Evolutionary conservation across 768 basidiomycete species (phyloP), one percentile per base, ranked within the genome.

Genomic region (Phanerodontia chrysosporium): DNA sequence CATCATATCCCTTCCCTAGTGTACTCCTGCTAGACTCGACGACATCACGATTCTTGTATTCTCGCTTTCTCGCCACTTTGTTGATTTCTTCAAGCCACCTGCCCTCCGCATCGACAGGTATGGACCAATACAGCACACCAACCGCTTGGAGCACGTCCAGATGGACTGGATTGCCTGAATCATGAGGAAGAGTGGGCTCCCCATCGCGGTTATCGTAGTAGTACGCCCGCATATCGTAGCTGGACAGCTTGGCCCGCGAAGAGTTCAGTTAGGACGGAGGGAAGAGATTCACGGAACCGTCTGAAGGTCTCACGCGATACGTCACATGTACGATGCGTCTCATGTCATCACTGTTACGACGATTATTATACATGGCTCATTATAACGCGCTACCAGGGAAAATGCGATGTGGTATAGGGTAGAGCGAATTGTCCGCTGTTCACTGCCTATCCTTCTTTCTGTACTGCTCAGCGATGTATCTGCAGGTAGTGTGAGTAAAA

Each of bases 11-110:
- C 75, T 91, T 91, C 1, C 94, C 95, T 49, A 98, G 75, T 0
- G 85, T 89, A 65, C 83, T 85, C 67, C 85, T 86, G 9, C 87
- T 88, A 12, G 92, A 83, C 60, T 87, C 85, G 66, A 95, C 87
- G 55, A 76, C 77, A 61, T 96, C 94, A 54, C 89, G 77, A 71
- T 93, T 94, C 75, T 89, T 92, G 78, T 95, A 95, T 16, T 79
- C 83, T 22, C 85, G 73, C 70, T 89, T 80, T 52, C 75, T 73
- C 1, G 92, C 89, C 57, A 95, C 72, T 14, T 64, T 76, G 63
- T 94, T 78, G 66, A 90, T 67, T 69, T 80, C 74, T 16, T 72
- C 63, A 67, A 86, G 78, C 59, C 87, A 79, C 22, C 72, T 57
- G 0, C 78, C 65, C 1, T 57, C 78, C 1, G 66, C 67, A 51